A percentile compares a stretch with the other conserved stretches of the same genome.
phyloP scores from a whole-genome alignment of 2,329 filamentous ascomycete genomes.

The Ascochyta koolunga region DNA sequence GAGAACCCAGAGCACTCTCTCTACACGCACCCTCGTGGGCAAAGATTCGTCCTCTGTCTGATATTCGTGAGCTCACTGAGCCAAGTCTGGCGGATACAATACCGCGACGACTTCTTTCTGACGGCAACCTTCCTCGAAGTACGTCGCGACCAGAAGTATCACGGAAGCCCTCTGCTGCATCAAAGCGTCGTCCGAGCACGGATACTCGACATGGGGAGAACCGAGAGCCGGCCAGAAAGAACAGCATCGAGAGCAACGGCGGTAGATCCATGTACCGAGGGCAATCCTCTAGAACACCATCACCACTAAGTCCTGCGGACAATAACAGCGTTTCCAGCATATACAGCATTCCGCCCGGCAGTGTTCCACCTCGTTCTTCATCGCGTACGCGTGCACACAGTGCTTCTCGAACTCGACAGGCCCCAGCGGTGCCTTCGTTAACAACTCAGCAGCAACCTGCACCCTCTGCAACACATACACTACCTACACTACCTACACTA shows the following conservation, averaged over 20 bases:
- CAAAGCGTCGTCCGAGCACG: conserved; percentile 39
- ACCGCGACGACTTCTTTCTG: conserved; percentile 35
- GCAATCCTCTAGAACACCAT: conserved; percentile 38
- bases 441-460: conserved; percentile 23
- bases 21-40: conserved; percentile 39
- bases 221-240: conserved; percentile 36
- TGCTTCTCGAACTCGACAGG: conserved; percentile 29
- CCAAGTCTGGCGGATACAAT: conserved; percentile 52
- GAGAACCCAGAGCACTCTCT: conserved; percentile 34
- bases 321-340: conserved; percentile 51
- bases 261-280: conserved; percentile 35
- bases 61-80: conserved; percentile 58
- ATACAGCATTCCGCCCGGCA: conserved; percentile 54
- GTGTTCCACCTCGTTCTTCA: conserved; percentile 54
- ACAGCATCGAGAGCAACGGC: conserved; percentile 35
- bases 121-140: conserved; percentile 26
- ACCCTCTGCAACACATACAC: conserved; percentile 19
- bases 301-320: conserved; percentile 41
- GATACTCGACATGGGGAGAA: conserved; percentile 38
- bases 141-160: conserved; percentile 38
- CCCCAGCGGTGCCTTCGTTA: conserved; percentile 23
- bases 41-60: conserved; percentile 53
- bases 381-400: conserved; percentile 45
- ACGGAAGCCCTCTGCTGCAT: conserved; percentile 40
- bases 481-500: conserved; percentile 25